Base-by-base conservation (phyloP, 257 asterid genomes). In the Cinchona pubescens region DNA sequence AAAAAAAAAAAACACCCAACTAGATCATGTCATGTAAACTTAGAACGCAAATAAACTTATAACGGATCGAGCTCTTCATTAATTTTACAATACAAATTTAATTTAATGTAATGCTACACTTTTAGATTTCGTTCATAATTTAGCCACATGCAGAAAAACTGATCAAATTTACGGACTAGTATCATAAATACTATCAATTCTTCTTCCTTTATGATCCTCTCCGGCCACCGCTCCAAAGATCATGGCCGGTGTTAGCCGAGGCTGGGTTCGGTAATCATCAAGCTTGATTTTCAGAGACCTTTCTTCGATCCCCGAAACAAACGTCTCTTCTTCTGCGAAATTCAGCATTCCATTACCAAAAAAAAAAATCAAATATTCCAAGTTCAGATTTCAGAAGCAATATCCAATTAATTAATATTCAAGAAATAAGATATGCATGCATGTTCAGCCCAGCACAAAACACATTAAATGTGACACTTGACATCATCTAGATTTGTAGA, bases 231-330 rank as follows among this genome's bases (percentile, higher is more conserved):
- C 43, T 73, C 70, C 45, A 32, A 2, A 81, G 83, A 73, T 64
- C 72, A 45, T 82, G 81, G 27, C 76, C 75, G 1, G 15, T 15
- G 63, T 82, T 82, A 13, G 86, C 83, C 15, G 83, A 23, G 40
- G 83, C 59, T 16, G 11, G 34, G 2, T 49, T 66, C n/a, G n/a
- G 49, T 82, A 82, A 61, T 82, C 86, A 21, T 76, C 16, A 53
- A 82, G 61, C 30, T 42, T 59, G 34, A 76, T 40, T 46, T 76
- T 64, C 51, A 82, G 78, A 82, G 78, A 68, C 79, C 86, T 76
- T 74, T 78, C 77, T 4, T 43, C 32, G 8, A 34, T 70, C 53
- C 60, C 71, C 15, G 29, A 64, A 2, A 34, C 30, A 25, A 1
- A 14, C 40, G 7, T 75, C 37, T 66, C 64, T 66, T 48, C 73